Conservation (phyloP, 208 protist species). For the Leishmania tropica region DNA sequence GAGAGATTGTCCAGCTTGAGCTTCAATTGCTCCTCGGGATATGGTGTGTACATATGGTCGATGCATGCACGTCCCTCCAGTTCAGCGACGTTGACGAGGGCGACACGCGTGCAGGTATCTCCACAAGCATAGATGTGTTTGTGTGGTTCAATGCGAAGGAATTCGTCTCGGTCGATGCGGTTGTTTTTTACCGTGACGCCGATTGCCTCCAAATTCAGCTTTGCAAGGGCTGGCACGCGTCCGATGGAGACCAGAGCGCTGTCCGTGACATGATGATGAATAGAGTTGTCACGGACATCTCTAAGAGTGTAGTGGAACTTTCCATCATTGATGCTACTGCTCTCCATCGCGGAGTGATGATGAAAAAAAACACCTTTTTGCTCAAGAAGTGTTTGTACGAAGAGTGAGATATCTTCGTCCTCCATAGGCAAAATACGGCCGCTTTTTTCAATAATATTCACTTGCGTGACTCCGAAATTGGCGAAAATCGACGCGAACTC, state of each 20-base stretch:
- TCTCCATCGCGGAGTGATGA: constrained; percentile 78
- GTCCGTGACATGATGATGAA: constrained; percentile 66
- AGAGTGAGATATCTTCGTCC: constrained; percentile 86
- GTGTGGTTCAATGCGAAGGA: constrained; percentile 63
- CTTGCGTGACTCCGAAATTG: constrained; percentile 86
- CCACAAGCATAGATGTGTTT: constrained; percentile 91
- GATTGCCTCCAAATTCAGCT: constrained; percentile 64
- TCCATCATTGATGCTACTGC: constrained; percentile 64
- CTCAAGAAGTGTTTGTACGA: constrained; percentile 83
- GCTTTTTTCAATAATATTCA: constrained; percentile 90
- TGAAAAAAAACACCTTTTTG: constrained; percentile 81
- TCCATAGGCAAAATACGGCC: constrained; percentile 88
- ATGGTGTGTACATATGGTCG: constrained; percentile 83
- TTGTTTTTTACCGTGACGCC: constrained; percentile 50
- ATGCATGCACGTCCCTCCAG: constrained; percentile 77
- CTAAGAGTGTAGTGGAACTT: constrained; percentile 82
- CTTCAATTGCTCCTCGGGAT: constrained; percentile 70
- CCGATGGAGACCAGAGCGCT: constrained; percentile 90
- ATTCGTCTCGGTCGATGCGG: constrained; percentile 55
- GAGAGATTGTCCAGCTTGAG: constrained; percentile 86
- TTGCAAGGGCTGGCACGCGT: constrained; percentile 64
- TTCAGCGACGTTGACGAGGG: constrained; percentile 89
- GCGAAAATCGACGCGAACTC: constrained; percentile 93
- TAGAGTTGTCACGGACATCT: constrained; percentile 47
- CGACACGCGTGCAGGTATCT: constrained; percentile 74